A percentile compares a stretch with the other conserved stretches of the same genome.
Evolutionary conservation across 1,139 yeast species (phyloP).

Genomic region (Yamadazyma diddensiae): DNA sequence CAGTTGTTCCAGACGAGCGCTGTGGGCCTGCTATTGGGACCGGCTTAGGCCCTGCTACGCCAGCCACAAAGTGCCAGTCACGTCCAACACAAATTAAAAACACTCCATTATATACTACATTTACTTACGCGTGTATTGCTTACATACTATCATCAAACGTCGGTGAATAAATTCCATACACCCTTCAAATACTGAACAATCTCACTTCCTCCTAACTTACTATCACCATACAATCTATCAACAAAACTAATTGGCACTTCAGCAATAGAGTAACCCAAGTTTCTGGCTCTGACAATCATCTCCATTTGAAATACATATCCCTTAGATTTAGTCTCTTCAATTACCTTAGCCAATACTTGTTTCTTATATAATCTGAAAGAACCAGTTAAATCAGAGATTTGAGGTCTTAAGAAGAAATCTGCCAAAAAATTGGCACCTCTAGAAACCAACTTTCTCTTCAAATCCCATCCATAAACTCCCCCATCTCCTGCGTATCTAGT

Average conservation of each 20-base stretch:
- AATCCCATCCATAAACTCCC: constrained; percentile 85
- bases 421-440: constrained; percentile 84
- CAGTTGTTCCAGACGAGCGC: too few relatives aligned
- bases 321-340: constrained; percentile 68
- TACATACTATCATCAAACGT: too few relatives aligned
- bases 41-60: too few relatives aligned
- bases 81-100: too few relatives aligned
- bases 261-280: constrained; percentile 67
- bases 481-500: constrained; percentile 82
- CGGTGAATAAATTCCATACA: constrained; percentile 67
- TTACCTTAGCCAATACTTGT: constrained; percentile 63
- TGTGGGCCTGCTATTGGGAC: too few relatives aligned
- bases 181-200: constrained; percentile 75
- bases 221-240: constrained; percentile 78
- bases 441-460: constrained; percentile 74
- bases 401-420: constrained; percentile 66
- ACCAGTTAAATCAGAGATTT: constrained; percentile 76
- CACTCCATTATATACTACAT: too few relatives aligned
- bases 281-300: constrained; percentile 81
- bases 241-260: constrained; percentile 82
- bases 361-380: constrained; percentile 77
- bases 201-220: constrained; percentile 80
- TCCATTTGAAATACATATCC: constrained; percentile 91
- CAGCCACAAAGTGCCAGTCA: too few relatives aligned
- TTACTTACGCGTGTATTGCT: too few relatives aligned